These are phyloP conservation scores for Mycena filopes DNA, from an alignment of 768 basidiomycete genomes.

Conservation along the genomic window DNA sequence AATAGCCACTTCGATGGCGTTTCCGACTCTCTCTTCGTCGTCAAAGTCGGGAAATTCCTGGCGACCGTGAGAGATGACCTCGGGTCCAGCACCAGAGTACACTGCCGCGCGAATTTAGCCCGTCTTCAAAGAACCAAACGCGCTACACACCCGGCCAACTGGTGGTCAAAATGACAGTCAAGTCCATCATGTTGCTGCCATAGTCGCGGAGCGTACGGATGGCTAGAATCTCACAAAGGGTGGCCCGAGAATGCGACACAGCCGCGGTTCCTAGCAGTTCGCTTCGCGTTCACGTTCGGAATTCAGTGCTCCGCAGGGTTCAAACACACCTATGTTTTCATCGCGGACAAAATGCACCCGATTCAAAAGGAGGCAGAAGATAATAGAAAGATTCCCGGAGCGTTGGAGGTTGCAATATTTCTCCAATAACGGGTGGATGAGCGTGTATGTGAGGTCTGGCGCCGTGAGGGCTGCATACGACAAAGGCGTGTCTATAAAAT, in stretches of 20 bases:
- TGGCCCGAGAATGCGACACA: constrained; percentile 79
- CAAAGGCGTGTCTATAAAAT: constrained; percentile 90
- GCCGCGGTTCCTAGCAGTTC: constrained; percentile 60
- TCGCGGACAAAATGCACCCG: constrained; percentile 88
- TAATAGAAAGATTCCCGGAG: constrained; percentile 85
- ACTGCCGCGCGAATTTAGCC: constrained; percentile 45
- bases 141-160: constrained; percentile 62
- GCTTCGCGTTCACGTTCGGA: neutral
- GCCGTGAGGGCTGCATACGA: constrained; percentile 81
- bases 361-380: constrained; percentile 91
- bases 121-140: neutral
- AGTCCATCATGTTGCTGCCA: constrained; percentile 72
- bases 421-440: constrained; percentile 87
- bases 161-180: constrained; percentile 78
- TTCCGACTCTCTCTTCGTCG: constrained; percentile 83
- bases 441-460: constrained; percentile 91
- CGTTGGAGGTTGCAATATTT: constrained; percentile 83
- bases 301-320: neutral
- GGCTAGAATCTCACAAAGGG: constrained; percentile 91
- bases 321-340: constrained; percentile 58
- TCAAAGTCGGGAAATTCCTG: constrained; percentile 73
- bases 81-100: constrained; percentile 77
- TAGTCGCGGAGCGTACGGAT: constrained; percentile 80
- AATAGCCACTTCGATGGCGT: constrained; percentile 94
- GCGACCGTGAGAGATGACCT: constrained; percentile 65